Base-by-base conservation (phyloP, 2,329 filamentous ascomycete genomes). In the Hirsutella minnesotensis region DNA sequence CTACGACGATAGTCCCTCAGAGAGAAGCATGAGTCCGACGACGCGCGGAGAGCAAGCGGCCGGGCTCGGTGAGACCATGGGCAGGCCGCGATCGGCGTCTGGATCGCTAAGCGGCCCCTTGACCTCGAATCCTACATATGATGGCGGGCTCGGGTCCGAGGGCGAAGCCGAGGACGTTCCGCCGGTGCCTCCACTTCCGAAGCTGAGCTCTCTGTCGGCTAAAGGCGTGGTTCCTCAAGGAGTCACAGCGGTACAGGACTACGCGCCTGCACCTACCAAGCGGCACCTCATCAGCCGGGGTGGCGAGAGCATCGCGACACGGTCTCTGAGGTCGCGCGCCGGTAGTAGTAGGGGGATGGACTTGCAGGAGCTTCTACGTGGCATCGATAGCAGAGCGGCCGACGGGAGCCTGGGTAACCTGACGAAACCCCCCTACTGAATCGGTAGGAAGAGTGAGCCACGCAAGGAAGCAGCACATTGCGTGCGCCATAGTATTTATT, bases 1-100 rank as follows among this genome's bases (percentile, higher is more conserved):
- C 63, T 83, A 80, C 49, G 81, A 85, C 44, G 72, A 76, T 49
- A 74, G 75, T 37, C 69, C 75, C n/a, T 83, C 79, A 7, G 81
- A 86, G 53, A 62, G 77, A 18, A 82, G 77, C 33, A 80, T 76
- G 57, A 77, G 75, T 53, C 69, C 52, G 44, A 57, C 52, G 45
- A 48, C 44, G 47, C 54, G 46, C 43, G 59, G 61, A 29, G 59
- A 59, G 4, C 53, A 53, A 10, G 50, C 59, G 35, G 44, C 49
- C 19, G 59, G 57, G 20, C 54, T 55, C 15, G 56, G 53, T 27
- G 59, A 59, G 31, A 44, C 46, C 3, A 51, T 53, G 12, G 53
- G 56, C 48, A 51, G 60, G 44, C 12, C 27, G 13, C 13, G 19
- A 8, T 53, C 64, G 27, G 43, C 54, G 5, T 68, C 66, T 5